Evolutionary conservation across 768 basidiomycete species (phyloP).

Genomic region (Porphyrellus cyaneotinctus): DNA sequence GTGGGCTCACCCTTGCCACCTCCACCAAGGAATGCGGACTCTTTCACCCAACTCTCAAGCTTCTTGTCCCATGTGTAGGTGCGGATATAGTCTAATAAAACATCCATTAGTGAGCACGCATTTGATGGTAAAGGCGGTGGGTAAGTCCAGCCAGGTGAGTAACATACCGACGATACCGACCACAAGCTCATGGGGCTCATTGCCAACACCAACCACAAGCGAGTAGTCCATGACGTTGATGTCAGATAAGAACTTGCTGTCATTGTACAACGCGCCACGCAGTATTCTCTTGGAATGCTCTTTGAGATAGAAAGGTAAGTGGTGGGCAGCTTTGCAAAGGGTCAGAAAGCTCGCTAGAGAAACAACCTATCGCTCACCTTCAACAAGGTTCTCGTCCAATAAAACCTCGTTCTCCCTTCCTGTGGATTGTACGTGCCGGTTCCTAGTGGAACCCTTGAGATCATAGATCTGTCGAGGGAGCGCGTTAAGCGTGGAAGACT

Average conservation of each 20-base stretch:
- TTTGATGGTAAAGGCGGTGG: background rate
- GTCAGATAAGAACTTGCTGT: constrained; percentile 91
- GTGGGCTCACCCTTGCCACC: constrained; percentile 87
- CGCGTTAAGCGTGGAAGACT: background rate
- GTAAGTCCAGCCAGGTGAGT: background rate
- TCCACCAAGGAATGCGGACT: constrained; percentile 84
- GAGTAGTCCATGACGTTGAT: constrained; percentile 99
- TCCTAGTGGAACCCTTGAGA: constrained; percentile 92
- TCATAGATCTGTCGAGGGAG: constrained; percentile 74
- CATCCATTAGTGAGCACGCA: constrained; percentile 3
- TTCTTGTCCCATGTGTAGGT: constrained; percentile 99
- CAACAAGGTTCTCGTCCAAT: constrained; percentile 92
- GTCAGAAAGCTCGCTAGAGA: constrained; percentile 1
- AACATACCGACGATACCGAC: constrained; percentile 92
- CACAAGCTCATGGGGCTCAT: constrained; percentile 82
- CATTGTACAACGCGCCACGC: constrained; percentile 86
- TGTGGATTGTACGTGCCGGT: constrained; percentile 88
- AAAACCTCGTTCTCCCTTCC: constrained; percentile 91
- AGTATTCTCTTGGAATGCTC: constrained; percentile 95
- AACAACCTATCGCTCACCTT: constrained; percentile 49
- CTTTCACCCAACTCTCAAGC: constrained; percentile 97
- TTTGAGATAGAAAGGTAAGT: constrained; percentile 89
- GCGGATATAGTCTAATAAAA: constrained; percentile 75
- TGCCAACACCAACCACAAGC: constrained; percentile 92
- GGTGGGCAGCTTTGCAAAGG: constrained; percentile 62